phyloP scores from a whole-genome alignment of 176 grass and related monocot species.

The Aegilops bicornis region DNA sequence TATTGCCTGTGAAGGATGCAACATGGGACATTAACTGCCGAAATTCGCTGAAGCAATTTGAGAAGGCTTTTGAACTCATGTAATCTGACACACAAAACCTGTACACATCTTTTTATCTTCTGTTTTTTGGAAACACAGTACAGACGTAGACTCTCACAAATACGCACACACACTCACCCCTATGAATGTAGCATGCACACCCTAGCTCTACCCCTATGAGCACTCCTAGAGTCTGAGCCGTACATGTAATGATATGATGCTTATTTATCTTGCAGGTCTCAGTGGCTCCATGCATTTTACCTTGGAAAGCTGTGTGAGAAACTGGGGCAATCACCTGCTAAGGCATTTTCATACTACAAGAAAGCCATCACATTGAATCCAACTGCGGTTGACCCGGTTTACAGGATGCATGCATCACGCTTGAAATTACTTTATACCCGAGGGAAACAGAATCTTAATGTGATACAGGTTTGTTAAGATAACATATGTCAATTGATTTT shows the following conservation, averaged over 20 bases:
- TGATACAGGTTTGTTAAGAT: conserved; percentile 68
- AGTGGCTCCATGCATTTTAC: conserved; percentile 98
- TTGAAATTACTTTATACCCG: conserved; percentile 90
- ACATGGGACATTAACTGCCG: conserved; percentile 75
- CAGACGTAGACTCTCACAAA: background rate
- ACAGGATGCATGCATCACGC: conserved; percentile 95
- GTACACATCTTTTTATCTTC: conserved; percentile 27
- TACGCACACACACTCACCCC: background rate
- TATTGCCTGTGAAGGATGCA: conserved; percentile 81
- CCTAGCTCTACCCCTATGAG: background rate
- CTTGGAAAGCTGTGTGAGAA: conserved; percentile 98
- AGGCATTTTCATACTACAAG: conserved; percentile 86
- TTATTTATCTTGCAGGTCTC: conserved; percentile 49
- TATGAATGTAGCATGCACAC: background rate
- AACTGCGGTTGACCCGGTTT: conserved; percentile 91
- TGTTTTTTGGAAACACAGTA: background rate
- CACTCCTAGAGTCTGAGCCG: background rate
- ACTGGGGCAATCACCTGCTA: conserved; percentile 64
- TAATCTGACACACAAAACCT: conserved; percentile 34
- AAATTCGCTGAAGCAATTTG: conserved; percentile 91
- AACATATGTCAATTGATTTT: background rate
- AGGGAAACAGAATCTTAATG: conserved; percentile 75
- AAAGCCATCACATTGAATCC: conserved; percentile 78
- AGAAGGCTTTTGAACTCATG: conserved; percentile 88
- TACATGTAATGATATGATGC: conserved; percentile 29